phyloP scores from a whole-genome alignment of 129 eudicot species.

The Dittrichia graveolens region DNA sequence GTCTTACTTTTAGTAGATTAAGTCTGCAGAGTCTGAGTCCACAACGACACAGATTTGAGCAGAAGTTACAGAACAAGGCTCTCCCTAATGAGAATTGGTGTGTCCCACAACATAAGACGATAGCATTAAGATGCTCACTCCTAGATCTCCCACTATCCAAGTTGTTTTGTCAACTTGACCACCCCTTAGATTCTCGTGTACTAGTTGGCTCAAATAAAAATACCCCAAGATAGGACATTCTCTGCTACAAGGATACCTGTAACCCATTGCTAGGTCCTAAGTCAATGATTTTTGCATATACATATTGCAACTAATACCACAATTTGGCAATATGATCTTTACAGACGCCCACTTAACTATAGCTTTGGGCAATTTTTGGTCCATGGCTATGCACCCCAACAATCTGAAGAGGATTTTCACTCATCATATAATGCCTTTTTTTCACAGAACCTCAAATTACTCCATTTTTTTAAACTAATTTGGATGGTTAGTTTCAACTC shows the following conservation, averaged over 20 bases:
- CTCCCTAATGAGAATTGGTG: not conserved
- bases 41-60: not conserved
- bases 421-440: slow-evolving; percentile 11
- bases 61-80: not conserved
- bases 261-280: not conserved
- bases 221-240: not conserved
- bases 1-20: not conserved
- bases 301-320: slow-evolving; percentile 11
- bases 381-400: not conserved
- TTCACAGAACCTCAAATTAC: not conserved
- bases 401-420: slow-evolving; percentile 1
- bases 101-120: not conserved
- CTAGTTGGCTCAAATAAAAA: not conserved
- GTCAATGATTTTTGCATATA: slow-evolving; percentile 8
- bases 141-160: not conserved
- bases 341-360: not conserved
- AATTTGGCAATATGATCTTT: not conserved
- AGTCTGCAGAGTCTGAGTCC: not conserved
- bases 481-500: not conserved
- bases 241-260: not conserved
- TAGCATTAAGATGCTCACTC: not conserved
- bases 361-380: not conserved
- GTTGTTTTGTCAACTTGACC: not conserved
- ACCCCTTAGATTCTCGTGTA: not conserved
- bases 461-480: not conserved